Conservation (phyloP, 352 stramenopile species). For the Thraustotheca clavata region DNA sequence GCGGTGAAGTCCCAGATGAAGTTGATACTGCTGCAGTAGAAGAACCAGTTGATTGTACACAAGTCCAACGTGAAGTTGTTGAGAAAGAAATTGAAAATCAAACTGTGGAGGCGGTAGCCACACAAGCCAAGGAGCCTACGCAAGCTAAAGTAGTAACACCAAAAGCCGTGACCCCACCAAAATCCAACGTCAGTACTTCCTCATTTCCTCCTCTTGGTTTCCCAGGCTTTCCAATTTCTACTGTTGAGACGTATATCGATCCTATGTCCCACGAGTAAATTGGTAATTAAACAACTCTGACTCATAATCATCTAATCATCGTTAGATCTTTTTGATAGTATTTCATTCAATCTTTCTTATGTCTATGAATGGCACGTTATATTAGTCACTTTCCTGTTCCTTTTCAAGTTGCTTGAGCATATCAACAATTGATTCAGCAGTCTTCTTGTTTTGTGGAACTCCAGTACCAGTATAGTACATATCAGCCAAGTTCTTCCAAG, state of each 20-base stretch:
- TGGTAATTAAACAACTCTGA: background rate
- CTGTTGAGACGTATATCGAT: slow-evolving; percentile 30
- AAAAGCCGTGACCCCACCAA: background rate
- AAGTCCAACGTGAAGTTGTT: too few relatives aligned
- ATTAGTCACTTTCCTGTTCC: slow-evolving; percentile 15
- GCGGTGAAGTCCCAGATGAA: too few relatives aligned
- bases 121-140: too few relatives aligned
- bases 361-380: too few relatives aligned
- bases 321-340: background rate
- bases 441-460: slow-evolving; percentile 68
- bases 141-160: too few relatives aligned
- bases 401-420: slow-evolving; percentile 65
- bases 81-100: too few relatives aligned
- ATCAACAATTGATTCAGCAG: slow-evolving; percentile 73
- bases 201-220: slow-evolving; percentile 5
- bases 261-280: slow-evolving; percentile 8
- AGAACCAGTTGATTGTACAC: too few relatives aligned
- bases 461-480: slow-evolving; percentile 75
- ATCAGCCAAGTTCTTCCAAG: slow-evolving; percentile 83
- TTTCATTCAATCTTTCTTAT: too few relatives aligned
- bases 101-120: too few relatives aligned
- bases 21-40: background rate
- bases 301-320: background rate
- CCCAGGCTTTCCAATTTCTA: slow-evolving; percentile 71
- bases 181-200: background rate